Evolutionary conservation across 345 rosid genomes (phyloP), one percentile per base, ranked within the genome.

Genomic region (Clausena lansium): DNA sequence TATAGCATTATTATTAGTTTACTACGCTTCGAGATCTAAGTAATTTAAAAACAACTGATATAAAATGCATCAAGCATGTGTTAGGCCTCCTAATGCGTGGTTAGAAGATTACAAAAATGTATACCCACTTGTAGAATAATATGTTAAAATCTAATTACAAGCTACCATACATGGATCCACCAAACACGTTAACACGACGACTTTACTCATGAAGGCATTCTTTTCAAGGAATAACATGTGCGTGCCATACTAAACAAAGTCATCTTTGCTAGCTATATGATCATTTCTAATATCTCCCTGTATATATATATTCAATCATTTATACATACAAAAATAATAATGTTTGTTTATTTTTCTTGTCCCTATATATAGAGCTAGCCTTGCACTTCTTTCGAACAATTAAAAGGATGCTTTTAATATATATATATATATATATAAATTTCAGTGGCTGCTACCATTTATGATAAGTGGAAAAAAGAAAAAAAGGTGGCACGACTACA

Each of bases 151-250:
- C 35, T 28, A 61, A 61, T 28, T 61, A 27, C 17, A 4, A 27
- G 19, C 35, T n/a, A n/a, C n/a, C n/a, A 28, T 30, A 57, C 20
- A 17, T 74, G 58, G 69, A 39, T 74, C 69, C 69, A 41, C 27
- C 59, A 28, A 74, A 74, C 59, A 19, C 60, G 32, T 41, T 19
- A 74, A 74, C 59, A 19, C 60, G 32, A 74, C 70, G 32, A 30
- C 77, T 62, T 47, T 45, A 17, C 50, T 38, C 14, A 11, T 24
- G 3, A 4, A 52, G 28, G 77, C 78, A 35, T 72, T 59, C 41
- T 47, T 72, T 36, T 59, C 78, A 41, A 81, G 74, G 75, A 75
- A 73, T 1, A 50, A 14, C 83, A 81, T 60, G 80, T 77, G 80
- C 74, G 50, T 1, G 38, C 38, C 47, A 58, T 27, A 35, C 47